Conservation (phyloP, 805 yeast species). For the Teunomyces kruisii region DNA sequence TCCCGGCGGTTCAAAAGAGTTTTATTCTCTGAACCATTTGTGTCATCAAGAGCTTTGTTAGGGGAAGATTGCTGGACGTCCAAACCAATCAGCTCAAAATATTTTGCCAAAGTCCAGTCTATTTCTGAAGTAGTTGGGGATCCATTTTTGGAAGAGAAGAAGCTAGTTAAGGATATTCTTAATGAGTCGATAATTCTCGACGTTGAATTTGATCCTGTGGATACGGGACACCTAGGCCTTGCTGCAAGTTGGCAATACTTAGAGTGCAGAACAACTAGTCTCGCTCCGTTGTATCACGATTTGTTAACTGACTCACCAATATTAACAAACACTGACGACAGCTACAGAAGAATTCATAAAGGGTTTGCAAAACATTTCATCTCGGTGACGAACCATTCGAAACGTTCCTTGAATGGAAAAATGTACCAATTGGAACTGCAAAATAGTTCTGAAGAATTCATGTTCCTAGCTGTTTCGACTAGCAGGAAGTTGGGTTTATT, state of each 20-base stretch:
- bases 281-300: conserved; percentile 2
- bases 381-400: neutral
- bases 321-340: conserved; percentile 31
- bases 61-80: conserved; percentile 58
- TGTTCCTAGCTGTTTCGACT: conserved; percentile 41
- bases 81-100: conserved; percentile 34
- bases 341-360: conserved; percentile 32
- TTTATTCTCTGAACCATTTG: conserved; percentile 23
- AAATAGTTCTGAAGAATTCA: conserved; percentile 1
- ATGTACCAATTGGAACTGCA: conserved; percentile 9
- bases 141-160: conserved; percentile 30
- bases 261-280: conserved; percentile 10
- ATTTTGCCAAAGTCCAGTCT: conserved; percentile 51
- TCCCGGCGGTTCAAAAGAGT: conserved; percentile 19
- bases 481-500: conserved; percentile 45
- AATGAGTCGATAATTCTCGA: conserved; percentile 44
- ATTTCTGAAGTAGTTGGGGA: conserved; percentile 52
- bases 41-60: conserved; percentile 33
- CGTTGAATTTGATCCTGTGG: conserved; percentile 32
- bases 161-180: conserved; percentile 26
- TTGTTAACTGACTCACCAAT: conserved; percentile 14
- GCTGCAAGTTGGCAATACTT: conserved; percentile 36
- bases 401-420: conserved; percentile 13
- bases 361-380: conserved; percentile 12
- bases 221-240: conserved; percentile 23